A percentile compares a stretch with the other conserved stretches of the same genome.
Conservation (phyloP, 1,284 basidiomycete genomes). For the Xerocomus amazonicus region DNA sequence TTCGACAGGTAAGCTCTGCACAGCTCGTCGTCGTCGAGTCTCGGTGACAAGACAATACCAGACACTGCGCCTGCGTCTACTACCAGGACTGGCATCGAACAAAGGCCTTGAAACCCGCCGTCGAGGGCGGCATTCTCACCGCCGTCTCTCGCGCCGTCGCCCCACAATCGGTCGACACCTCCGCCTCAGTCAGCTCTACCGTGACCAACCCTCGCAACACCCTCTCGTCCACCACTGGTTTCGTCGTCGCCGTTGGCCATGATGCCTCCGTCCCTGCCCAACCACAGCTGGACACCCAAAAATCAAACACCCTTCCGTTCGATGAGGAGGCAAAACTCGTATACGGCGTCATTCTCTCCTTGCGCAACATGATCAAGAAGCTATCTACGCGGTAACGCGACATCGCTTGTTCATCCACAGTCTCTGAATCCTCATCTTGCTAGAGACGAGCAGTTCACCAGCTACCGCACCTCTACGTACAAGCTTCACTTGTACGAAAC, state of each 20-base stretch:
- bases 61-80: constrained; percentile 88
- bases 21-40: neutral
- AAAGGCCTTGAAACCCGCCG: constrained; percentile 65
- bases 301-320: constrained; percentile 69
- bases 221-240: constrained; percentile 55
- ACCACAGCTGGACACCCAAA: constrained; percentile 31
- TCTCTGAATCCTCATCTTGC: neutral
- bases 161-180: constrained; percentile 37
- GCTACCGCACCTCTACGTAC: constrained; percentile 90
- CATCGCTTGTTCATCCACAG: constrained; percentile 1
- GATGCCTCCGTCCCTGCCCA: constrained; percentile 40
- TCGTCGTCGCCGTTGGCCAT: constrained; percentile 66
- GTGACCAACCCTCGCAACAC: constrained; percentile 61
- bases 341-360: constrained; percentile 90
- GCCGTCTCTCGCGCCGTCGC: constrained; percentile 68
- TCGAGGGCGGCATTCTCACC: constrained; percentile 66
- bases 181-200: constrained; percentile 33
- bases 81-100: constrained; percentile 93
- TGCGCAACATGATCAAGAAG: constrained; percentile 95
- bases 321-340: constrained; percentile 98
- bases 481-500: constrained; percentile 94
- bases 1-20: constrained; percentile 64
- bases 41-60: constrained; percentile 31
- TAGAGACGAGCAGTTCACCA: constrained; percentile 88
- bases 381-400: constrained; percentile 64